Percentiles rank a stretch among this genome's conserved stretches.
Evolutionary conservation across 73 alveolate genomes (phyloP).

Genomic region (Strombidium stylifer): DNA sequence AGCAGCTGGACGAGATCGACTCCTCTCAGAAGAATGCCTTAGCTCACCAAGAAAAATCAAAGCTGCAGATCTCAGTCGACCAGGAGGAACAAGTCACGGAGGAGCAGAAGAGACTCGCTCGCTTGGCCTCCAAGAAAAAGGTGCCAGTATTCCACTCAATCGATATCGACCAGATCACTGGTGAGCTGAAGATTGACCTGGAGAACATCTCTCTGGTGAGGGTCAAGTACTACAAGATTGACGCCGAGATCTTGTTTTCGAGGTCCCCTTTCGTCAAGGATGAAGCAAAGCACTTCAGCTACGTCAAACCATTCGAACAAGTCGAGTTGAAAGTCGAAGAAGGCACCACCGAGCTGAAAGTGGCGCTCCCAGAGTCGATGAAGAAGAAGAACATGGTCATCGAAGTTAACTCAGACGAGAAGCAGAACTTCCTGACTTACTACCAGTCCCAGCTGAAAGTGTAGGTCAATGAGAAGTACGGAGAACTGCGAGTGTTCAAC

Average conservation of each 20-base stretch:
- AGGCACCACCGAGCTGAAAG: constrained; percentile 3
- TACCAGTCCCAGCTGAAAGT: constrained; percentile 71
- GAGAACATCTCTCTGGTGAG: constrained; percentile 54
- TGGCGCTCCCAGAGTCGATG: constrained; percentile 74
- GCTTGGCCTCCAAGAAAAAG: too few relatives aligned
- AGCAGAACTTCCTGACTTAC: constrained; percentile 68
- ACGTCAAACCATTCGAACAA: constrained; percentile 67
- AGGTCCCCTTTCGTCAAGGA: constrained; percentile 85
- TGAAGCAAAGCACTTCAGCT: constrained; percentile 74
- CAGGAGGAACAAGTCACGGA: constrained; percentile 58
- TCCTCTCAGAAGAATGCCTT: constrained; percentile 10
- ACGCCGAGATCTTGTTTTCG: constrained; percentile 84
- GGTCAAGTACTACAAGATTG: constrained; percentile 78
- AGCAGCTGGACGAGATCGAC: constrained; percentile 70
- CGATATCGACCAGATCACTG: constrained; percentile 43
- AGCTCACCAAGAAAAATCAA: constrained; percentile 54
- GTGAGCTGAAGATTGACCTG: constrained; percentile 54
- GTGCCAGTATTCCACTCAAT: constrained; percentile 58
- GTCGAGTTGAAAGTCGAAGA: constrained; percentile 51
- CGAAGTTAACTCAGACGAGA: constrained; percentile 53
- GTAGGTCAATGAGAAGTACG: constrained; percentile 69
- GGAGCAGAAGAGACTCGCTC: constrained; percentile 62
- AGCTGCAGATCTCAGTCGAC: constrained; percentile 33
- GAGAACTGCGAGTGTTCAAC: constrained; percentile 81
- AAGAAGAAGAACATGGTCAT: constrained; percentile 70